Base-by-base conservation (phyloP, 306 rosid species). In the Medicago lupulina region DNA sequence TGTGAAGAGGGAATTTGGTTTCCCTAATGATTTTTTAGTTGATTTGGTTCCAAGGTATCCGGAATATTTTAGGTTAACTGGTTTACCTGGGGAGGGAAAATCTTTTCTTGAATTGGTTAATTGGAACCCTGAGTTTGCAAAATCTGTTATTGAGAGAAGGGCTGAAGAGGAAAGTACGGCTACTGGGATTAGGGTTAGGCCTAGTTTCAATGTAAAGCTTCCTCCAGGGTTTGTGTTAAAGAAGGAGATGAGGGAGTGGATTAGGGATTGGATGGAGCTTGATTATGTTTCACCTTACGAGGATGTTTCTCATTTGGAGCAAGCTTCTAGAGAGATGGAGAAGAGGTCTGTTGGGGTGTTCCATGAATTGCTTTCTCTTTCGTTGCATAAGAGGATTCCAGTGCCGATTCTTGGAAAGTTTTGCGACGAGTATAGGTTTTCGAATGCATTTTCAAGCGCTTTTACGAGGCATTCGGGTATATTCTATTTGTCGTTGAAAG, bases 181-280 rank as follows among this genome's bases (percentile, higher is more conserved):
- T 71, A 86, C 81, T 0, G 93, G 99, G 78, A 86, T 92, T n/a
- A 79, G 85, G 75, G 87, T 85, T 67, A 80, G 96, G 83, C 91
- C 99, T n/a, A 92, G 80, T 81, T 95, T 95, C 76, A 34, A 75
- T 55, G 82, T 87, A 19, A 75, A 87, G 81, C 96, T 90, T 51
- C 99, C 97, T 0, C 51, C 61, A 0, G 97, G 99, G 43, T 85
- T 83, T 82, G 73, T 85, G 86, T 83, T 92, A 85, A 92, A 63
- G 85, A 90, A 88, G 81, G 93, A 90, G 74, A 95, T 95, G 97
- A 88, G 93, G 81, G 97, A 92, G 76, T 90, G 99, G 97, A 79
- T 86, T 12, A 89, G 97, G 90, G 99, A 92, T 81, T 95, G 97
- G 93, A 38, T 92, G 85, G 99, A 95, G 82, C 87, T 95, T 70